phyloP scores from a whole-genome alignment of 139 green algal species.

The Asterochloris sp. region DNA sequence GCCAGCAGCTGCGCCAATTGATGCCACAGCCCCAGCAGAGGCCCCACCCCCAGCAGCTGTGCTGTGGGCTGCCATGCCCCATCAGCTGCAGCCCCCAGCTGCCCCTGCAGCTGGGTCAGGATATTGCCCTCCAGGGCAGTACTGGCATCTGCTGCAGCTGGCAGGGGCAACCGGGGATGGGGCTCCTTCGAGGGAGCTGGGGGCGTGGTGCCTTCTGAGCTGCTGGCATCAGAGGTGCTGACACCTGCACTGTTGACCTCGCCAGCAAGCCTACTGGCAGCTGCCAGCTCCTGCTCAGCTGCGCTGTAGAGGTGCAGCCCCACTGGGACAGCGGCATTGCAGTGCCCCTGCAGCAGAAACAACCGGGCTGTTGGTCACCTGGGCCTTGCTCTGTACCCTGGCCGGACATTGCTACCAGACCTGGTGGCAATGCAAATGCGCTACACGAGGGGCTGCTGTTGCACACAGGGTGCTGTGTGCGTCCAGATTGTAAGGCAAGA shows the following conservation, averaged over 20 bases:
- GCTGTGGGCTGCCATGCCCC: conserved; percentile 22
- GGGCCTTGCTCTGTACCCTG: background rate
- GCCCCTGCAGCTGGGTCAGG: background rate
- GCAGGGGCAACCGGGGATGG: background rate
- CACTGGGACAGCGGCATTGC: background rate
- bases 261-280: background rate
- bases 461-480: background rate
- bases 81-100: conserved; percentile 26
- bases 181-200: background rate
- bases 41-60: conserved; percentile 22
- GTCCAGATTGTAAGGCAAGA: background rate
- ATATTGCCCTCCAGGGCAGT: background rate
- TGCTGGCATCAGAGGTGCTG: background rate
- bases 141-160: background rate
- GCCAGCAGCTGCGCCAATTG: conserved; percentile 37
- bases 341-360: background rate
- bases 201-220: background rate
- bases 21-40: conserved; percentile 35
- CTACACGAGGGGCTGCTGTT: background rate
- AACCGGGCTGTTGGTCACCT: background rate
- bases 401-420: background rate
- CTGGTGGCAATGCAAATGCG: background rate
- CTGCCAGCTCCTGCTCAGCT: background rate
- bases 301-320: background rate
- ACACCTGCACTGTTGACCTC: background rate